Base-by-base conservation (phyloP, 768 basidiomycete genomes). In the Rhodosporidiobolus sp. region DNA sequence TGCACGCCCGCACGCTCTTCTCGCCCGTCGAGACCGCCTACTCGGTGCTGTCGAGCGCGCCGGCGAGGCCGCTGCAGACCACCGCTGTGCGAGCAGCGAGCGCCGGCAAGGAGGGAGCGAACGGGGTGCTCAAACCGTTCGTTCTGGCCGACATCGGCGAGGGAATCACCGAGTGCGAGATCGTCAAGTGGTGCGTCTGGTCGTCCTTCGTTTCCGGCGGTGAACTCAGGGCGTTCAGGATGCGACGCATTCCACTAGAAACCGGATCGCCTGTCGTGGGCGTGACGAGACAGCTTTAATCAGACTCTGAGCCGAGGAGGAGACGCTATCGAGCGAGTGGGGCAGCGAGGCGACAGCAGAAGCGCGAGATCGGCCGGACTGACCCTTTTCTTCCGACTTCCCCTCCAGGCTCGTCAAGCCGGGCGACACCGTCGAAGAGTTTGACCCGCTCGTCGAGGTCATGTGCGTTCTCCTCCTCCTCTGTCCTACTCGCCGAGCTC, bases 151-250 rank as follows among this genome's bases (percentile, higher is more conserved):
- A 79, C 61, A 78, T 93, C 78, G 91, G 92, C 8, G 91, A 93
- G 81, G 92, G 92, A 10, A 92, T 94, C 75, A 92, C 91, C 32
- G 91, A 94, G 80, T 91, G 90, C 78, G 91, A 94, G 81, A 86
- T 94, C 74, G 87, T 94, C 58, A 88, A 88, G 80, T 94, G 92
- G 91, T 90, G 72, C 72, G 87, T 84, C 35, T 26, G 14, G 24
- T 45, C 3, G 24, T 17, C 22, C 30, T 12, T 14, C 11, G 46
- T 17, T 8, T 5, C 19, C 20, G 46, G 17, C 10, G 10, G 7
- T 55, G 16, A 3, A 3, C 7, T 20, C 5, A 17, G 30, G 7
- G 30, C 17, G 8, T 8, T 3, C 24, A 10, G 32, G 4, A 17
- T 6, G 22, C 16, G 48, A n/a, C 14, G 45, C 4, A 19, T 1